phyloP scores from a whole-genome alignment of 2,329 filamentous ascomycete species.

The Colletotrichum cereale region DNA sequence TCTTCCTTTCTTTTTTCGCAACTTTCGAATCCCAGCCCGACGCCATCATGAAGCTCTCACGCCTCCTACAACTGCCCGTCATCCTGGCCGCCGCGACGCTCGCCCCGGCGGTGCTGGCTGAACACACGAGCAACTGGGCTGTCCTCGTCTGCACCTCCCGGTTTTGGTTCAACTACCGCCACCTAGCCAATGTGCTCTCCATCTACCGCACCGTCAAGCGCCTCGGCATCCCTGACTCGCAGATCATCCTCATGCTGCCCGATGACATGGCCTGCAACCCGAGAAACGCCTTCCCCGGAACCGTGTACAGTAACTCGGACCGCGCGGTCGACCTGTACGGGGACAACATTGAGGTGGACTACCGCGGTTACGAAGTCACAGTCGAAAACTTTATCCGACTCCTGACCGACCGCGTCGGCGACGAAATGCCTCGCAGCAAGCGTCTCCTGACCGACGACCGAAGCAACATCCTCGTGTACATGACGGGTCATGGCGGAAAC shows the following conservation, averaged over 20 bases:
- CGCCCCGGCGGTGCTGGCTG: constrained; percentile 63
- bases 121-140: constrained; percentile 99
- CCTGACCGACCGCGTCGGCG: constrained; percentile 92
- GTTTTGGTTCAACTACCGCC: constrained; percentile 99
- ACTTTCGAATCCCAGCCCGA: background rate
- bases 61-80: constrained; percentile 58
- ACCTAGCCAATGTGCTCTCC: constrained; percentile 96
- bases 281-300: constrained; percentile 96
- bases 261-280: constrained; percentile 99
- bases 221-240: constrained; percentile 95
- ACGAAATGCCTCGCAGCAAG: constrained; percentile 96
- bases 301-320: constrained; percentile 98
- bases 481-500: constrained; percentile 98
- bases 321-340: constrained; percentile 96
- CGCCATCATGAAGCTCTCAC: constrained; percentile 63
- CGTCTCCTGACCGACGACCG: constrained; percentile 92
- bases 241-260: constrained; percentile 99
- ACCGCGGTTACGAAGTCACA: constrained; percentile 97
- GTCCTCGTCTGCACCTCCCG: constrained; percentile 98
- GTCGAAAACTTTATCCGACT: constrained; percentile 98
- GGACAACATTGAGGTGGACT: constrained; percentile 99
- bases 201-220: constrained; percentile 98
- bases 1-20: background rate
- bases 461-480: constrained; percentile 98
- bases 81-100: constrained; percentile 63